A percentile compares a stretch with the other conserved stretches of the same genome.
phyloP scores from a whole-genome alignment of 75 land plant species.

The Picea glauca region DNA sequence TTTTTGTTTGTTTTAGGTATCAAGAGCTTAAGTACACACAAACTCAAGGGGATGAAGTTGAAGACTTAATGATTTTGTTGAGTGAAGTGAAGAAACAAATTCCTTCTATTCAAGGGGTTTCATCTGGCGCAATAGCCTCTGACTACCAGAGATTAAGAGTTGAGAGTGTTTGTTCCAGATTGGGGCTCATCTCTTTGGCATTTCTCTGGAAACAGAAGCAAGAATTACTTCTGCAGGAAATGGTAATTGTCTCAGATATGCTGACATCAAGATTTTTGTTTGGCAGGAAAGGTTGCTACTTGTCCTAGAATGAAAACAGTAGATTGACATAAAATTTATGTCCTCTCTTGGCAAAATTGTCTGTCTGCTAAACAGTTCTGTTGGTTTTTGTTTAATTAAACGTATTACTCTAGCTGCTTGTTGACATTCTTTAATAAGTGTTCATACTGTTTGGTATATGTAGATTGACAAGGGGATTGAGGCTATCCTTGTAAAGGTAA shows the following conservation, averaged over 20 bases:
- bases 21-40: conserved; percentile 60
- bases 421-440: background rate
- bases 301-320: background rate
- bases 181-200: conserved; percentile 93
- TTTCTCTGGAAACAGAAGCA: conserved; percentile 97
- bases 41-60: conserved; percentile 94
- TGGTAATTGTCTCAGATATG: conserved; percentile 47
- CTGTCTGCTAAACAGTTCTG: background rate
- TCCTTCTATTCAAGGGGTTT: conserved; percentile 79
- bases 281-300: background rate
- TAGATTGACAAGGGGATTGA: conserved; percentile 67
- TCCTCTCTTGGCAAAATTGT: background rate
- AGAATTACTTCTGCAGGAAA: conserved; percentile 73
- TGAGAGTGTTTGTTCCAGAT: conserved; percentile 93
- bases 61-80: conserved; percentile 77
- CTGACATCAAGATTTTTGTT: too few relatives aligned
- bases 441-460: conserved; percentile 2
- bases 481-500: conserved; percentile 84
- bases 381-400: background rate
- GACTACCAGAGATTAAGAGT: conserved; percentile 90
- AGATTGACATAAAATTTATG: background rate
- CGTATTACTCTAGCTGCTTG: background rate
- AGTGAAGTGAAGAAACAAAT: conserved; percentile 67
- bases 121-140: conserved; percentile 97
- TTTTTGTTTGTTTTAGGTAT: conserved; percentile 35